Base-by-base conservation (phyloP, 805 yeast genomes). In the Kluyveromyces starmeri region DNA sequence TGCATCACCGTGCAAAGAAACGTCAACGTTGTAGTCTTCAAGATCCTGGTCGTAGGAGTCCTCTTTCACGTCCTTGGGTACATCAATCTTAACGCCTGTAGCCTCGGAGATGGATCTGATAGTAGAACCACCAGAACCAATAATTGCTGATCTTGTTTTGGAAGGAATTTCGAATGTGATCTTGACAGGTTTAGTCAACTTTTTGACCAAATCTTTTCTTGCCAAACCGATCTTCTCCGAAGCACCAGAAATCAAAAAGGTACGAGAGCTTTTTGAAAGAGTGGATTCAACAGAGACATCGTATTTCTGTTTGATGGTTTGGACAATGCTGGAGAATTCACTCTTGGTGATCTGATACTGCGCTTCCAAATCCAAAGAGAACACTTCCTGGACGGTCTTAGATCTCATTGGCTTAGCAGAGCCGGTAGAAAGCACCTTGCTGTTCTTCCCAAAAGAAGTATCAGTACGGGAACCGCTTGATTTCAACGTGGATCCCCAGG, bases 41-140 rank as follows among this genome's bases (percentile, higher is more conserved):
- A 74, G 56, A 43, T 78, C 84, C 20, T 71, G 78, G 37, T 66
- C 73, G 23, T 54, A 66, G 25, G 67, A 61, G 28, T 56, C 59
- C 18, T 59, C 58, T 19, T 53, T 53, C 12, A 44, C 45, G 20
- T 49, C 53, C 40, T 48, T 50, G n/a, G 53, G 50, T 34, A 56
- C 63, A 33, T 76, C 80, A 48, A 88, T 77, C 48, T 83, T 83
- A 45, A 88, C 74, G 35, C 77, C 77, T 32, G 74, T 78, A 32
- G 83, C 71, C 35, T 71, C 80, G 32, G 82, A 68, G 44, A 88
- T 83, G 39, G 92, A 88, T 56, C 76, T 83, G 59, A 88, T 73
- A 41, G 69, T 79, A 47, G 70, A 72, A 55, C 97, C 97, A 55
- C 79, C 83, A 28, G 88, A 70, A 39, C 97, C 97, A 60, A 88